Evolutionary conservation across 495 filamentous ascomycete species (phyloP), one percentile per base, ranked within the genome.

Genomic region (Hypomontagnella submonticulosa): DNA sequence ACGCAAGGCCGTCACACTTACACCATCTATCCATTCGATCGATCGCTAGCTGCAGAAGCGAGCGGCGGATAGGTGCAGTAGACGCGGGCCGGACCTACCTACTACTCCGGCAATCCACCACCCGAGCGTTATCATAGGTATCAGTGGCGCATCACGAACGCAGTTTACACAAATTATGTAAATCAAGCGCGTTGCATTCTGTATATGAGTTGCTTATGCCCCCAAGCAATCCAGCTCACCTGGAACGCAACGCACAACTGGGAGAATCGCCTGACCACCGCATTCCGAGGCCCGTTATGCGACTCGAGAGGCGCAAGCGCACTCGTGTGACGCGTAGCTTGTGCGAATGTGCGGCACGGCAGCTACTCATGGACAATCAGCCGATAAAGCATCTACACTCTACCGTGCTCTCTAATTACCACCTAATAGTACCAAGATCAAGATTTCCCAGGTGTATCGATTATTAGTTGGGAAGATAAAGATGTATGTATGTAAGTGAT

Each of bases 331-430:
- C 55, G 40, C 19, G n/a, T 4, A 42, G 23, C 0, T 13, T 15
- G 33, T 50, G 56, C 13, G 10, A 13, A 30, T 9, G 6, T 51
- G 38, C 57, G 57, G 32, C 27, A 33, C 47, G 13, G 40, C 15
- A 13, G 8, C 42, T 38, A 38, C 27, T 57, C 15, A 32, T 38
- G 42, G 18, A 43, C 20, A 13, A 10, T 48, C 16, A 57, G 18
- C 6, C 18, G 16, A 57, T 15, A 13, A 46, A 5, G 11, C n/a
- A 41, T 55, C 7, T 32, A 16, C 37, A 13, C 32, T 27, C 23
- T 27, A 27, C 23, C n/a, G n/a, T n/a, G n/a, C n/a, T n/a, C n/a
- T n/a, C n/a, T n/a, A n/a, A n/a, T n/a, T n/a, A 27, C 23, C 23
- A 27, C 6, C 23, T 27, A 27, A 2, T n/a, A n/a, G n/a, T n/a